Percentiles rank a stretch among this genome's conserved stretches.
Evolutionary conservation across 352 stramenopile genomes (phyloP).

Genomic region (Phytophthora sp.): DNA sequence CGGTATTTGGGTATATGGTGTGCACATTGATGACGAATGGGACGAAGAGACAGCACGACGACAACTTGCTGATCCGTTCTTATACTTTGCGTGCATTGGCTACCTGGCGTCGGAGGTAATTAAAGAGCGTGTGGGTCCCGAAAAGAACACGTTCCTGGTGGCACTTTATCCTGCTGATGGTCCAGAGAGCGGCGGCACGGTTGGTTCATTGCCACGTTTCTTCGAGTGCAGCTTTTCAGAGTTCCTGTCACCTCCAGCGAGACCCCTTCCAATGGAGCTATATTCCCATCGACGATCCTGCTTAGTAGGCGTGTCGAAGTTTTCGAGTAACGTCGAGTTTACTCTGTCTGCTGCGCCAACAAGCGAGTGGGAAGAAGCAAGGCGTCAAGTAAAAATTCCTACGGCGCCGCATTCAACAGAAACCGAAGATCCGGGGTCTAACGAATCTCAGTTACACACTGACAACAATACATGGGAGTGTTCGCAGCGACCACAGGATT

Average conservation of each 20-base stretch:
- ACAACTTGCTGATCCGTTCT: conserved; percentile 55
- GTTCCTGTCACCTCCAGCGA: conserved; percentile 27
- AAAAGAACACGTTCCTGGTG: conserved; percentile 70
- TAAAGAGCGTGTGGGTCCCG: conserved; percentile 63
- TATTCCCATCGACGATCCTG: conserved; percentile 48
- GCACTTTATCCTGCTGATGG: conserved; percentile 54
- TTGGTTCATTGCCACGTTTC: conserved; percentile 64
- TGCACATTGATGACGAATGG: conserved; percentile 64
- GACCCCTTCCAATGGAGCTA: conserved; percentile 44
- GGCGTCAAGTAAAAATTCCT: conserved; percentile 40
- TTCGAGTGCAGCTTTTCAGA: conserved; percentile 68
- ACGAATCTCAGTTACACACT: neutral
- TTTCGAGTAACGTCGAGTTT: conserved; percentile 58
- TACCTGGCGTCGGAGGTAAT: conserved; percentile 60
- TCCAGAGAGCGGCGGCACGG: conserved; percentile 6
- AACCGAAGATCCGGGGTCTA: neutral
- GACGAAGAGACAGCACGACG: conserved; percentile 35
- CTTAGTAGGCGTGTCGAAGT: conserved; percentile 63
- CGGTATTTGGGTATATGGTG: conserved; percentile 76
- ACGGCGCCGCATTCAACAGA: conserved; percentile 14
- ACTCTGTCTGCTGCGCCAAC: conserved; percentile 39
- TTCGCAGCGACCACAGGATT: neutral
- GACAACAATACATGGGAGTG: conserved; percentile 7
- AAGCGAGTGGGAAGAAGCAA: conserved; percentile 50
- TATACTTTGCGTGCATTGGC: conserved; percentile 64